Base-by-base conservation (phyloP, 2,329 filamentous ascomycete species). In the Ceratocystiopsis sp. region DNA sequence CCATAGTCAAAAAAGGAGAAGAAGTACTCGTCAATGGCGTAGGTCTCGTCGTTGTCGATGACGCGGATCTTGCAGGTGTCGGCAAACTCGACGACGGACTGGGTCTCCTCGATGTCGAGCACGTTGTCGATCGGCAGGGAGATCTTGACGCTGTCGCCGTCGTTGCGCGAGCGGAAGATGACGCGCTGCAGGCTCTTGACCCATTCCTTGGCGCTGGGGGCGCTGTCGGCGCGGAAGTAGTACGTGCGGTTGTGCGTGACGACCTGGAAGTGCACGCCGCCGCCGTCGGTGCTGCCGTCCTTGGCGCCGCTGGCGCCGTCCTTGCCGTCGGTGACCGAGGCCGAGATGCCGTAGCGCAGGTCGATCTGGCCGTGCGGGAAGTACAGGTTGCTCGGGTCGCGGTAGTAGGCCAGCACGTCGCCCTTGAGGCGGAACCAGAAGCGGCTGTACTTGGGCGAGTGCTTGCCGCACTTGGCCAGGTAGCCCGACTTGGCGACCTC, bases 1-100 rank as follows among this genome's bases (percentile, higher is more conserved):
- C 86, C 86, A 49, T 79, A 79, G 51, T 75, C 81, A 58, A 95
- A 94, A 61, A 96, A 96, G 0, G 87, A 91, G 59, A 98, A 96
- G 58, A 93, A 96, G 58, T 96, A 95, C 77, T 98, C 91, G 54
- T 98, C 91, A 49, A 96, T 84, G 3, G 87, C 87, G 61, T 83
- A 96, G 0, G 85, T 93, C 59, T 95, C 89, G 50, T 91, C 84
- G 50, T 86, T 93, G 55, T 95, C 87, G 45, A 96, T 78, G 37
- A 95, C 85, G 35, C 85, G 76, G 48, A 98, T 78, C 61, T 93
- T 95, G 64, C 93, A 81, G 0, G 91, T 96, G 49, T 95, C 84
- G 18, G 86, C 85, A 58, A 93, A 86, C 49, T 93, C 84, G 44
- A 93, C 72, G 63, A 95, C 85, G 25, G 49, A 39, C 45, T 84